phyloP scores from a whole-genome alignment of 495 filamentous ascomycete genomes.

The Usnea hakonensis region DNA sequence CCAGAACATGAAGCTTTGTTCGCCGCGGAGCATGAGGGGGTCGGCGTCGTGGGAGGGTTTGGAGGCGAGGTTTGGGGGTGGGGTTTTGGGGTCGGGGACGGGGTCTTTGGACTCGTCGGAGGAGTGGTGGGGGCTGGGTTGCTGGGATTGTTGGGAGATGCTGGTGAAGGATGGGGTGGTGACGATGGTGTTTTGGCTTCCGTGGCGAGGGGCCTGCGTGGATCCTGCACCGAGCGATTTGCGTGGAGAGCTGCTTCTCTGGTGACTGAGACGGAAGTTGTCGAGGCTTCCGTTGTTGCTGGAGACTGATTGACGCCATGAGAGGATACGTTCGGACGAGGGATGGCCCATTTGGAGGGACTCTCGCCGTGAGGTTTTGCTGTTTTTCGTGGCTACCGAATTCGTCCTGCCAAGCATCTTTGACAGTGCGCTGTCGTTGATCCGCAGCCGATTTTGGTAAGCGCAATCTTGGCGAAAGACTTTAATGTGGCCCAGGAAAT shows the following conservation, averaged over 20 bases:
- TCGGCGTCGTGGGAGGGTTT: slow-evolving; percentile 27
- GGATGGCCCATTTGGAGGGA: slow-evolving; percentile 46
- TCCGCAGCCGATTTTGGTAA: slow-evolving; percentile 46
- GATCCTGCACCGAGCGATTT: slow-evolving; percentile 36
- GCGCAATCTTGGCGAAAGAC: slow-evolving; percentile 94
- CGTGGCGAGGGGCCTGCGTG: slow-evolving; percentile 24
- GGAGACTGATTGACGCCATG: slow-evolving; percentile 77
- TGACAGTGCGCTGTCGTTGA: slow-evolving; percentile 56
- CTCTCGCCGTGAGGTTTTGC: slow-evolving; percentile 39
- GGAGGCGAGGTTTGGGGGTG: slow-evolving; percentile 15
- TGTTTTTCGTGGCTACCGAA: slow-evolving; percentile 50
- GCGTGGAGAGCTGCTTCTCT: slow-evolving; percentile 52
- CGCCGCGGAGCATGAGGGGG: slow-evolving; percentile 45
- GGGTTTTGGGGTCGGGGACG: slow-evolving; percentile 19
- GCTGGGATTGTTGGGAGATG: slow-evolving; percentile 36
- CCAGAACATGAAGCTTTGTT: slow-evolving; percentile 48
- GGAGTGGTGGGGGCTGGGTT: slow-evolving; percentile 31
- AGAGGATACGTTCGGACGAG: slow-evolving; percentile 76
- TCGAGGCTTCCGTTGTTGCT: slow-evolving; percentile 47
- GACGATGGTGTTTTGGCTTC: slow-evolving; percentile 20
- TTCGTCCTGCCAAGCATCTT: slow-evolving; percentile 62
- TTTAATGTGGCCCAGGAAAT: slow-evolving; percentile 82
- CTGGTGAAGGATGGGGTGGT: slow-evolving; percentile 26
- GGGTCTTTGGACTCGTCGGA: slow-evolving; percentile 27
- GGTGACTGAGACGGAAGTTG: slow-evolving; percentile 35